A percentile compares a stretch with the other conserved stretches of the same genome.
Conservation (phyloP, 2,329 filamentous ascomycete genomes). For the Sporothrix humicola region DNA sequence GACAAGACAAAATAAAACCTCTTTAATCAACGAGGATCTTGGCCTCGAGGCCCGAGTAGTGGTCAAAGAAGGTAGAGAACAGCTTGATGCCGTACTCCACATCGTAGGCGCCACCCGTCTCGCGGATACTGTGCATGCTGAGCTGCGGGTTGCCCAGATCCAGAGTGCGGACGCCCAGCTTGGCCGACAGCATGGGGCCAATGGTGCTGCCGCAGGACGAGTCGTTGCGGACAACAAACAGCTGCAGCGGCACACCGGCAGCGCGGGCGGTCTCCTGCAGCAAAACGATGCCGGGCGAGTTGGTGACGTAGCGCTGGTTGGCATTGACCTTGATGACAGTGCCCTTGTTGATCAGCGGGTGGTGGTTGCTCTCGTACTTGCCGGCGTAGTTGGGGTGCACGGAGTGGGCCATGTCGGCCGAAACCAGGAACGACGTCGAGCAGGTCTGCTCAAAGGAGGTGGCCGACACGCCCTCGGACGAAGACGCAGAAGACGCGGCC, state of each 20-base stretch:
- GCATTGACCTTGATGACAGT: constrained; percentile 98
- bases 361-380: constrained; percentile 91
- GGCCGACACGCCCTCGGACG: constrained; percentile 65
- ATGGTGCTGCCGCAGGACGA: constrained; percentile 95
- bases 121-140: constrained; percentile 95
- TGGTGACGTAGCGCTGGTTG: constrained; percentile 95
- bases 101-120: constrained; percentile 87
- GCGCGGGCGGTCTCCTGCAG: constrained; percentile 82
- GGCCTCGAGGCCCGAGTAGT: constrained; percentile 80
- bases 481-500: constrained; percentile 50
- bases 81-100: constrained; percentile 84
- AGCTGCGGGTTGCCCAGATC: constrained; percentile 94
- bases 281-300: constrained; percentile 91
- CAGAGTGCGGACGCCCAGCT: constrained; percentile 83
- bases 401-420: constrained; percentile 96
- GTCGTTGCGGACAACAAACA: constrained; percentile 97
- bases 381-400: constrained; percentile 92
- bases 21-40: constrained; percentile 81
- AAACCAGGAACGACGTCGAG: constrained; percentile 88
- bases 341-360: constrained; percentile 94
- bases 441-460: constrained; percentile 95
- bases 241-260: constrained; percentile 81
- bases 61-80: constrained; percentile 85
- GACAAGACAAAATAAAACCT: background rate
- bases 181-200: constrained; percentile 91